Evolutionary conservation across 805 yeast species (phyloP).

Genomic region (Ogataea philodendri): DNA sequence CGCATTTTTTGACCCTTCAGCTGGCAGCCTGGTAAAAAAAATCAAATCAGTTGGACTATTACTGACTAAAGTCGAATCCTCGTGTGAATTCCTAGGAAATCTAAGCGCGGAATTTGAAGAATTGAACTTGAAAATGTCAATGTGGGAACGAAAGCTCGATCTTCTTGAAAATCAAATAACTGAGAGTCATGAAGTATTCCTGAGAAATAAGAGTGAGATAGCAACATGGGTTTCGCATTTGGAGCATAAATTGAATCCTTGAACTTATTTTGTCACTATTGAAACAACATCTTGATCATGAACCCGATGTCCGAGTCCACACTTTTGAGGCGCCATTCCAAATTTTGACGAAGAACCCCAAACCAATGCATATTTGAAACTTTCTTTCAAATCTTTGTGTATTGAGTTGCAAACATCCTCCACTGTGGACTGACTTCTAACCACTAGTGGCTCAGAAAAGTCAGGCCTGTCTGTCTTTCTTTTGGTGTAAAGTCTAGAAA

Average conservation of each 20-base stretch:
- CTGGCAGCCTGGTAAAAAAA: neutral
- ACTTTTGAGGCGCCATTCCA: slow-evolving; percentile 88
- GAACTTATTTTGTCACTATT: slow-evolving; percentile 59
- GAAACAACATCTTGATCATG: slow-evolving; percentile 95
- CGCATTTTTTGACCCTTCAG: too few relatives aligned
- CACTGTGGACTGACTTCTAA: slow-evolving; percentile 72
- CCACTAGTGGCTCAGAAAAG: slow-evolving; percentile 87
- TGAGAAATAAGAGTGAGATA: slow-evolving; percentile 15
- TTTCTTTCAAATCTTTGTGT: slow-evolving; percentile 88
- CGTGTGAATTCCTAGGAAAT: slow-evolving; percentile 15
- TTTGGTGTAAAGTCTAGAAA: slow-evolving; percentile 83
- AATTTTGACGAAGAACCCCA: slow-evolving; percentile 93
- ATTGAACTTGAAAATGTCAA: slow-evolving; percentile 18
- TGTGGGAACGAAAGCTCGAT: slow-evolving; percentile 27
- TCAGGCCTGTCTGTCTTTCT: slow-evolving; percentile 80
- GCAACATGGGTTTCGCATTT: slow-evolving; percentile 14
- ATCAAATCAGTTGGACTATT: too few relatives aligned
- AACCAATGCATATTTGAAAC: slow-evolving; percentile 90
- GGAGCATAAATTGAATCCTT: slow-evolving; percentile 7
- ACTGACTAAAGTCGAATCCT: neutral
- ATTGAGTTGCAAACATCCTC: slow-evolving; percentile 88
- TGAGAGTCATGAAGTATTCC: slow-evolving; percentile 11
- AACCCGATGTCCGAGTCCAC: slow-evolving; percentile 81
- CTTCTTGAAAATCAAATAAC: slow-evolving; percentile 19
- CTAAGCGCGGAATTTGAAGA: slow-evolving; percentile 18